Percentiles rank a stretch among this genome's conserved stretches.
phyloP scores from a whole-genome alignment of 208 protist species.

The Trypanosoma vivax region DNA sequence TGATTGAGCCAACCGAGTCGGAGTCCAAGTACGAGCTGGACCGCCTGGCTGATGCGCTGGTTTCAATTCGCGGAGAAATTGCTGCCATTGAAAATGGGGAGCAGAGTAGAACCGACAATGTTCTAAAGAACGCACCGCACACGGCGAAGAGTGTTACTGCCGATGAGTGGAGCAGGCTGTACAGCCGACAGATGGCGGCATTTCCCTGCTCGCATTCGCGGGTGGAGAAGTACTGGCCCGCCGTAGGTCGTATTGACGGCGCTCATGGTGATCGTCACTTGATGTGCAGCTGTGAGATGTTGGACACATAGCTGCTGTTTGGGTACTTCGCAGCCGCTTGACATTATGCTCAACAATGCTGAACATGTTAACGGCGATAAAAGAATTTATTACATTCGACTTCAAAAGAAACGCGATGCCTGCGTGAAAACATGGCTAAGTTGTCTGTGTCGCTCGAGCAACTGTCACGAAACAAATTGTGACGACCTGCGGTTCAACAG shows the following conservation, averaged over 20 bases:
- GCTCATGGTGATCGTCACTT: slow-evolving; percentile 95
- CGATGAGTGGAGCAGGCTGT: slow-evolving; percentile 90
- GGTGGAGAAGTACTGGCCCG: slow-evolving; percentile 95
- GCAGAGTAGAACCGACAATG: slow-evolving; percentile 86
- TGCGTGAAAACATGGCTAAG: too few relatives aligned
- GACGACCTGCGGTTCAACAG: too few relatives aligned
- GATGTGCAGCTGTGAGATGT: slow-evolving; percentile 82
- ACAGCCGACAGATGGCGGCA: slow-evolving; percentile 91
- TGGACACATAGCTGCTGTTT: slow-evolving; percentile 74
- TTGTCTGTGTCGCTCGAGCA: too few relatives aligned
- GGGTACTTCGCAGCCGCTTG: not conserved
- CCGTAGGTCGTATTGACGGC: slow-evolving; percentile 92
- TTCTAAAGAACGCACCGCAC: slow-evolving; percentile 96
- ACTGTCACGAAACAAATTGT: too few relatives aligned
- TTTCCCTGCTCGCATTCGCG: slow-evolving; percentile 83
- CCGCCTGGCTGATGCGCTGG: slow-evolving; percentile 93
- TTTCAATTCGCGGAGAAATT: slow-evolving; percentile 95
- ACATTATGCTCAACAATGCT: not conserved
- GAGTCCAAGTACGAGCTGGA: slow-evolving; percentile 95
- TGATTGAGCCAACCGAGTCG: slow-evolving; percentile 98
- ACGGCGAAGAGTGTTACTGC: slow-evolving; percentile 75
- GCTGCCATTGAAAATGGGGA: slow-evolving; percentile 90
- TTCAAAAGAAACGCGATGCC: too few relatives aligned
- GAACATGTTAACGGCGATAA: not conserved
- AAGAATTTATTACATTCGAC: not conserved